Conservation (phyloP, 495 filamentous ascomycete genomes). For the Tuber microsphaerosporum region DNA sequence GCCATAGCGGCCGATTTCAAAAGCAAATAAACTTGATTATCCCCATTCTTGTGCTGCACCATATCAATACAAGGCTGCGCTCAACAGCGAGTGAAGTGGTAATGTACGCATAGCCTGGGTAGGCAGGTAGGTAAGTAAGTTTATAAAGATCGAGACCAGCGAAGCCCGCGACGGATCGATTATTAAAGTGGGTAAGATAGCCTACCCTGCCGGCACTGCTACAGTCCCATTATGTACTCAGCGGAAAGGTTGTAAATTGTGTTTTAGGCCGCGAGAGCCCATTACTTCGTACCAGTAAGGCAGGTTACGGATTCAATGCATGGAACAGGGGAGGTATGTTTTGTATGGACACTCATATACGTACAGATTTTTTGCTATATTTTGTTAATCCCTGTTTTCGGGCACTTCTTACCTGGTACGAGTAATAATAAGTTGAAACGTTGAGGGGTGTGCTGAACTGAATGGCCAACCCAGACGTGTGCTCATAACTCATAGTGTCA, state of each 20-base stretch:
- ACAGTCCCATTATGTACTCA: background rate
- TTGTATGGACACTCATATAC: background rate
- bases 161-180: background rate
- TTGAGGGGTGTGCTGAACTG: background rate
- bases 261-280: background rate
- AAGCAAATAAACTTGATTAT: background rate
- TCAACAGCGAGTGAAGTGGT: background rate
- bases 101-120: background rate
- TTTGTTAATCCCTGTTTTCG: background rate
- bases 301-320: background rate
- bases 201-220: background rate
- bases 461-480: background rate
- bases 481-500: slow-evolving; percentile 2
- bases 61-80: background rate
- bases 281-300: background rate
- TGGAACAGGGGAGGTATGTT: background rate
- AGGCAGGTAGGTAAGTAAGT: background rate
- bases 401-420: background rate
- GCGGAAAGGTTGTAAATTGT: background rate
- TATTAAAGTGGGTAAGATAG: background rate
- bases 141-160: background rate
- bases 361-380: background rate
- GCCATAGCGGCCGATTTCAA: background rate
- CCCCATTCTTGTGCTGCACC: background rate
- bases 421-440: background rate